phyloP scores from a whole-genome alignment of 2,329 filamentous ascomycete genomes.

The Podosphaera fusca region DNA sequence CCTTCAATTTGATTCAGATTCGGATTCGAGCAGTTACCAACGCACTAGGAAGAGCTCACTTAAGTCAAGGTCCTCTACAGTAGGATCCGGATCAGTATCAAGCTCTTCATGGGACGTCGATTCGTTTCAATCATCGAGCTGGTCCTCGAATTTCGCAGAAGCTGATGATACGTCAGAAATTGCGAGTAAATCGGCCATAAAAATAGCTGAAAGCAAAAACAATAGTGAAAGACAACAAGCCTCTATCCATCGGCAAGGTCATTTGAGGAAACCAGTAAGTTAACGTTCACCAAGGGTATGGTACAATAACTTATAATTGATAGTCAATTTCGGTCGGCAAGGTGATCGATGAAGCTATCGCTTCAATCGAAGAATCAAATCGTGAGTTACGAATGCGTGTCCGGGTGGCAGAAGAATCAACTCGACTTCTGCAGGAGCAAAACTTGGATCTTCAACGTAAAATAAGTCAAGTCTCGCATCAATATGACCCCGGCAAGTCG shows the following conservation, averaged over 20 bases:
- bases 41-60: neutral
- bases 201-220: slow-evolving; percentile 5
- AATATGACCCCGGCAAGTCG: neutral
- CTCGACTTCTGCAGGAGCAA: slow-evolving; percentile 8
- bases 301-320: neutral
- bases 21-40: neutral
- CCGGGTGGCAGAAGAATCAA: slow-evolving; percentile 10
- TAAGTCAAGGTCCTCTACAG: neutral
- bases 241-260: neutral
- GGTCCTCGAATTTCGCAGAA: slow-evolving; percentile 8
- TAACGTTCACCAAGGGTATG: neutral
- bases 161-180: slow-evolving; percentile 12
- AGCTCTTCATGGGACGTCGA: neutral
- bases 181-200: neutral
- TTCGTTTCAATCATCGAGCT: neutral
- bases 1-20: neutral
- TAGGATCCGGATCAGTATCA: neutral
- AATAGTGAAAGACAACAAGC: slow-evolving; percentile 3
- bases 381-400: slow-evolving; percentile 8
- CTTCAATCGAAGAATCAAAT: slow-evolving; percentile 11
- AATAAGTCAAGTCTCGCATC: neutral
- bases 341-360: slow-evolving; percentile 10
- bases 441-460: slow-evolving; percentile 3
- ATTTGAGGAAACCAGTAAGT: neutral
- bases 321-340: slow-evolving; percentile 9